phyloP scores from a whole-genome alignment of 1,284 basidiomycete species.

The Agroathelia rolfsii region DNA sequence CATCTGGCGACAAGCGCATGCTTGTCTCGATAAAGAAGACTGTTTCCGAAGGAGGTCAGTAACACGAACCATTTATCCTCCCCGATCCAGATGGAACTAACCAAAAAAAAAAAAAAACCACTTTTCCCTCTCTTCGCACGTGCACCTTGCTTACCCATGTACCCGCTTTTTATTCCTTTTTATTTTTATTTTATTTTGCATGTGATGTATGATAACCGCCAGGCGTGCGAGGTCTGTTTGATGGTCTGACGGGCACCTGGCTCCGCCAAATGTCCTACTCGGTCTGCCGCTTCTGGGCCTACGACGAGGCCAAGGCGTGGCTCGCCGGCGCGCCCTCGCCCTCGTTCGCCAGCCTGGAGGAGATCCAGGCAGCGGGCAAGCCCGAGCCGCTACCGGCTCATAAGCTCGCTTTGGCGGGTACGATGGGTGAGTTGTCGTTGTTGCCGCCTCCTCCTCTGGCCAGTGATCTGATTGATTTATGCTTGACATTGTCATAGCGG shows the following conservation, averaged over 20 bases:
- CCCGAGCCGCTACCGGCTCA: slow-evolving; percentile 67
- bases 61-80: background rate
- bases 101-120: slow-evolving; percentile 48
- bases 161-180: slow-evolving; percentile 1
- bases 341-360: slow-evolving; percentile 14
- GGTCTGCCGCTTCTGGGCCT: slow-evolving; percentile 87
- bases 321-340: slow-evolving; percentile 43
- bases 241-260: slow-evolving; percentile 84
- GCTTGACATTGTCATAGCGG: slow-evolving; percentile 35
- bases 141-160: slow-evolving; percentile 1
- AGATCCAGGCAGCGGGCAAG: slow-evolving; percentile 25
- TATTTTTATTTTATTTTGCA: slow-evolving; percentile 1
- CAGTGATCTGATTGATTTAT: background rate
- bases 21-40: slow-evolving; percentile 72
- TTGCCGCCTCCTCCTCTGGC: background rate
- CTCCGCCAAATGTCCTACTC: slow-evolving; percentile 91
- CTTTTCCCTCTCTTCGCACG: background rate
- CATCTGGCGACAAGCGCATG: slow-evolving; percentile 83
- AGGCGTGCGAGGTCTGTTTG: slow-evolving; percentile 70
- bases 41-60: slow-evolving; percentile 51
- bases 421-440: slow-evolving; percentile 71
- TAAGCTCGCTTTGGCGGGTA: slow-evolving; percentile 74
- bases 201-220: background rate
- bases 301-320: slow-evolving; percentile 82
- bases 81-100: too few relatives aligned